Conservation (phyloP, 306 rosid species). For the Malus fusca region DNA sequence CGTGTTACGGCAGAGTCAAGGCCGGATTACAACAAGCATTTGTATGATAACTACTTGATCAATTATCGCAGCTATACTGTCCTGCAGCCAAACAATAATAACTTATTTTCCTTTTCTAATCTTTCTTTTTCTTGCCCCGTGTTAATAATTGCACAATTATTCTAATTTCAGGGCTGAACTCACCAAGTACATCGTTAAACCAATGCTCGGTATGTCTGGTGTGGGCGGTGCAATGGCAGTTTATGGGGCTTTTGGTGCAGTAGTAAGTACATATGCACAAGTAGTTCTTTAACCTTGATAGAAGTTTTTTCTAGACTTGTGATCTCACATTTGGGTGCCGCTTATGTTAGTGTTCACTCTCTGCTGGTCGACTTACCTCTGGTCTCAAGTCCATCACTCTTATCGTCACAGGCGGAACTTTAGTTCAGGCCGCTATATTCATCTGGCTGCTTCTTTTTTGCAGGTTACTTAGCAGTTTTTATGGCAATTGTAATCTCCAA, state of each 20-base stretch:
- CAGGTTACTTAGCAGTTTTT: constrained; percentile 18
- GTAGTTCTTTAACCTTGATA: background rate
- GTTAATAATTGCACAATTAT: background rate
- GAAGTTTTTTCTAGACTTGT: background rate
- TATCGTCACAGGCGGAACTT: constrained; percentile 59
- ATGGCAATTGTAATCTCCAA: background rate
- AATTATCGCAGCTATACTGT: constrained; percentile 14
- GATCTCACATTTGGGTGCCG: background rate
- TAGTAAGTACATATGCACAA: constrained; percentile 24
- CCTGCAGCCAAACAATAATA: constrained; percentile 6
- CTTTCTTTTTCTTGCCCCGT: background rate
- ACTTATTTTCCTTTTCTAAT: constrained; percentile 7
- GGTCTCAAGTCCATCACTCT: constrained; percentile 75
- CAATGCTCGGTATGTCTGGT: constrained; percentile 79
- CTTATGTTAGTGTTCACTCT: constrained; percentile 59
- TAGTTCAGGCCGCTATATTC: constrained; percentile 47
- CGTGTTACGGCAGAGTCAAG: too few relatives aligned
- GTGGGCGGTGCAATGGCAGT: constrained; percentile 91
- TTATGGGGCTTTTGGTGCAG: constrained; percentile 90
- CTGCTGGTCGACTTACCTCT: constrained; percentile 83
- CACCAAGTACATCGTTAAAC: constrained; percentile 60
- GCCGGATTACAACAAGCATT: constrained; percentile 96
- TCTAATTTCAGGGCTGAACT: constrained; percentile 60
- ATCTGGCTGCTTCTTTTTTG: constrained; percentile 51
- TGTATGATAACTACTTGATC: constrained; percentile 62